Base-by-base conservation (phyloP, 1,284 basidiomycete species). In the Acaromyces ingoldii region DNA sequence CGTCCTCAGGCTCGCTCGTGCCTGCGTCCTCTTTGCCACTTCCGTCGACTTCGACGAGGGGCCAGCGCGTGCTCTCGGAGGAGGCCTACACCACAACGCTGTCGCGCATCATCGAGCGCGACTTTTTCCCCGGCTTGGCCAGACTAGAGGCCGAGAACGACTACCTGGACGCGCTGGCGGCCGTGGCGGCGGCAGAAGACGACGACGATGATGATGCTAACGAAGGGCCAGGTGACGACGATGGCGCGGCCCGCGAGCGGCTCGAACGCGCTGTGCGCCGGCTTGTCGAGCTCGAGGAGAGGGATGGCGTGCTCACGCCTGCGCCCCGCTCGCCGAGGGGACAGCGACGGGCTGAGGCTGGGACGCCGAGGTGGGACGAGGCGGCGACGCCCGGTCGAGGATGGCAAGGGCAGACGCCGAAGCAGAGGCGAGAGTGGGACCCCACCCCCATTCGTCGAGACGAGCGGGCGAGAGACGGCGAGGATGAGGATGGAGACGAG, bases 21-120 rank as follows among this genome's bases (percentile, higher is more conserved):
- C n/a, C n/a, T n/a, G n/a, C n/a, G n/a, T n/a, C n/a, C n/a, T n/a
- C n/a, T n/a, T n/a, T n/a, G n/a, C n/a, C n/a, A n/a, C n/a, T n/a
- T n/a, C n/a, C n/a, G n/a, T n/a, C n/a, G n/a, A n/a, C n/a, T n/a
- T n/a, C n/a, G n/a, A n/a, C n/a, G n/a, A n/a, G n/a, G n/a, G n/a
- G n/a, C n/a, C 75, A 77, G 51, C 50, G 52, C 6, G 65, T 77
- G 26, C 61, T 76, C 15, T 63, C 62, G 6, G 93, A 98, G 79
- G 91, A 97, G 64, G 89, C 91, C 70, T 98, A 98, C 75, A 92
- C 90, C 1, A 83, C 83, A 47, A 88, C 88, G 0, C 81, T 98
- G n/a, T 90, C 89, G 2, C 82, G 85, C 45, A 95, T 98, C 72
- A 96, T 98, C 74, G 86, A 89, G 43, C 85, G 95, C 47, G 92